These are phyloP conservation scores for Gossypium turneri DNA, from an alignment of 345 rosid genomes.

Conservation along the genomic window DNA sequence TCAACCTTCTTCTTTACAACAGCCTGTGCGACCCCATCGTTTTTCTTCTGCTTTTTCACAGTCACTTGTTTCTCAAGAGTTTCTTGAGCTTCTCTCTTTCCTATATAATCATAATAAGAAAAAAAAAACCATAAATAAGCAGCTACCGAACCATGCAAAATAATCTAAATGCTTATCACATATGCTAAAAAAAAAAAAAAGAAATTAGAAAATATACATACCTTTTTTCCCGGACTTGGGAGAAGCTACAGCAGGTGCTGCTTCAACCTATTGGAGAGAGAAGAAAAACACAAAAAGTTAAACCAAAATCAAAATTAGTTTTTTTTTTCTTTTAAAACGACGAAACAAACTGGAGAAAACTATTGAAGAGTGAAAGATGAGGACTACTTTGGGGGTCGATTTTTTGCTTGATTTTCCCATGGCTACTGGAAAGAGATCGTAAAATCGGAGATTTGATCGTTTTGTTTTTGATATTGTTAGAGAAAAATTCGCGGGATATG, in stretches of 20 bases:
- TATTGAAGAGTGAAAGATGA: background rate
- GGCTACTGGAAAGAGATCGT: background rate
- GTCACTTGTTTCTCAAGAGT: background rate
- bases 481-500: background rate
- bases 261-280: slow-evolving; percentile 6
- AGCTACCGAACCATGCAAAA: background rate
- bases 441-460: background rate
- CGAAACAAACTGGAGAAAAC: background rate
- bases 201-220: background rate
- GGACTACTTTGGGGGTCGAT: background rate
- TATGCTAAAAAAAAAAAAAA: background rate
- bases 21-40: slow-evolving; percentile 5
- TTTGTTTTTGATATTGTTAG: background rate
- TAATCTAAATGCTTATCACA: background rate
- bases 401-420: slow-evolving; percentile 17
- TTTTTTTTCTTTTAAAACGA: too few relatives aligned
- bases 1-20: slow-evolving; percentile 3
- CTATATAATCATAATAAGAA: background rate
- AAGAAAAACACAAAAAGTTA: slow-evolving; percentile 3
- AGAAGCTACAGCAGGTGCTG: slow-evolving; percentile 8
- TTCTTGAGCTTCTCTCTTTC: slow-evolving; percentile 13
- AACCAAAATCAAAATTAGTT: background rate
- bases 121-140: background rate
- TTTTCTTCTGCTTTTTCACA: slow-evolving; percentile 9
- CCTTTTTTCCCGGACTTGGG: slow-evolving; percentile 17